Base-by-base conservation (phyloP, 2,329 filamentous ascomycete species). In the Phaeosphaeria sp. region DNA sequence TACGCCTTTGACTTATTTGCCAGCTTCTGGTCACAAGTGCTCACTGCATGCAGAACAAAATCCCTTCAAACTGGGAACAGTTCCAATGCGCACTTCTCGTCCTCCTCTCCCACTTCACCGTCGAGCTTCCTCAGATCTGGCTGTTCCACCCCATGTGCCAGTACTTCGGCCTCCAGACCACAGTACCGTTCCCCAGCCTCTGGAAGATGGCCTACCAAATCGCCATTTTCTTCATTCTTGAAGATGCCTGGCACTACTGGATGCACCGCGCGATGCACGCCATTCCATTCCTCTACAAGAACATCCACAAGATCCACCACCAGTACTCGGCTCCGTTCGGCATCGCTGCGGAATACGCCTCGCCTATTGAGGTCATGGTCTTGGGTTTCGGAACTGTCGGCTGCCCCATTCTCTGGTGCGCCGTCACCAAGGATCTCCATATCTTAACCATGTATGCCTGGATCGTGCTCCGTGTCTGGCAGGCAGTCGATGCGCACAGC, bases 231-330 rank as follows among this genome's bases (percentile, higher is more conserved):
- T 99, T 99, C 81, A 86, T 98, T 57, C 81, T 97, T 73, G 95
- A 99, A 80, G 95, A 99, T 79, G 83, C 94, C 66, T 99, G 95
- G 95, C 95, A 99, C 81, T 99, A 99, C 85, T 98, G 93, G 89
- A 88, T 88, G 67, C 95, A 99, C 82, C 92, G 95, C 69, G 87
- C 86, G 44, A 88, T 99, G 81, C 95, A 99, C 84, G 96, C 92
- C 83, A 93, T 92, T 21, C 92, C 93, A 40, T 71, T 64, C 65
- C 88, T 99, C 6, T 99, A 99, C 88, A 96, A 93, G 84, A 87
- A 89, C 74, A 91, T 99, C 72, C 95, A 99, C 87, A 99, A 99
- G 84, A 93, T 99, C 70, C 95, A 99, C 83, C 95, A 99, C 84
- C 94, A 95, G 74, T 99, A 99, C 84, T 97, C 93, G 39, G 95